Evolutionary conservation across 495 filamentous ascomycete genomes (phyloP).

Genomic region (Parmelia sp.): DNA sequence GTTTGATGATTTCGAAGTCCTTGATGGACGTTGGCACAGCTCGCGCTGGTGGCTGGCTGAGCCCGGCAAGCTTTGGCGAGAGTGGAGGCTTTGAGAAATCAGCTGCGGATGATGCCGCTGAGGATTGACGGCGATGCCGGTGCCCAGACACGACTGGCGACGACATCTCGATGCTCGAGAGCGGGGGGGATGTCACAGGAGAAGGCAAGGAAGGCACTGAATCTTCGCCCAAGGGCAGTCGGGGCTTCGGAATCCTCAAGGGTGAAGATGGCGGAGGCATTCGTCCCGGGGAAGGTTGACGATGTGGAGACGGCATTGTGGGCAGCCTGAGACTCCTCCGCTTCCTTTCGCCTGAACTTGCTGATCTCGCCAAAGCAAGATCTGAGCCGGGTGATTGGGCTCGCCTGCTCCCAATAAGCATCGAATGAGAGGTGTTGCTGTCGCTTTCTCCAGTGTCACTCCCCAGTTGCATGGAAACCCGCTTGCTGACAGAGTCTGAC

Average conservation of each 20-base stretch:
- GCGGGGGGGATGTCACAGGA: slow-evolving; percentile 80
- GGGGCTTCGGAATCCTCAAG: slow-evolving; percentile 76
- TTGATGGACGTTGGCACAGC: slow-evolving; percentile 93
- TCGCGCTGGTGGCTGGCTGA: slow-evolving; percentile 65
- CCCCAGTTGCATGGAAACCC: slow-evolving; percentile 66
- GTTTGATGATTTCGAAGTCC: slow-evolving; percentile 98
- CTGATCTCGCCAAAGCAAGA: slow-evolving; percentile 59
- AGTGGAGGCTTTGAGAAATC: slow-evolving; percentile 60
- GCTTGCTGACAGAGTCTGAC: slow-evolving; percentile 52
- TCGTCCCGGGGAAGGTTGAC: slow-evolving; percentile 81
- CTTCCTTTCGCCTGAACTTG: slow-evolving; percentile 69
- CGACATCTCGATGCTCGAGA: slow-evolving; percentile 71
- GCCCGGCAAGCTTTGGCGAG: slow-evolving; percentile 70
- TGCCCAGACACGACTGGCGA: slow-evolving; percentile 55
- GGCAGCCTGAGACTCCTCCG: slow-evolving; percentile 76
- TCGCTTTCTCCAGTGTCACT: slow-evolving; percentile 75
- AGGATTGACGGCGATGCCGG: slow-evolving; percentile 84
- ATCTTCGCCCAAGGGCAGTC: slow-evolving; percentile 67
- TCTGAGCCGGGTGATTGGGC: slow-evolving; percentile 92
- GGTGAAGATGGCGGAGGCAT: slow-evolving; percentile 74
- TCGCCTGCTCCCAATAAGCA: slow-evolving; percentile 58
- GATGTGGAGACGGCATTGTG: slow-evolving; percentile 64
- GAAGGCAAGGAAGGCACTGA: slow-evolving; percentile 67
- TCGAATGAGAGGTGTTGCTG: slow-evolving; percentile 79
- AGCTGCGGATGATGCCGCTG: slow-evolving; percentile 70